These are phyloP conservation scores for Pseudognaphalium luteoalbum DNA, from an alignment of 129 eudicot species.

Conservation along the genomic window DNA sequence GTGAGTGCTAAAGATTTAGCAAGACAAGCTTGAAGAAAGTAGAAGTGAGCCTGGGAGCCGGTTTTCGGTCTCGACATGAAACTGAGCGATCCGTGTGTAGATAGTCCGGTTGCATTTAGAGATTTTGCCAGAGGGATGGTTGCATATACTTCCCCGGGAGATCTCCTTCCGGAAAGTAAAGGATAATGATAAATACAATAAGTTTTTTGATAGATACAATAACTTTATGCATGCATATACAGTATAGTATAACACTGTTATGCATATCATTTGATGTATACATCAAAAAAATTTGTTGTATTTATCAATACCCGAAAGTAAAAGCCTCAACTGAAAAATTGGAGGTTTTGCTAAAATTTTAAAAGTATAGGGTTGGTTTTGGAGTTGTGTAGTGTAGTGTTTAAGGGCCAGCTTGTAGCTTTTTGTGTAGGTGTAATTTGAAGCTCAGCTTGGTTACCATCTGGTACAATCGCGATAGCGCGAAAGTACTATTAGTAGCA, in stretches of 20 bases:
- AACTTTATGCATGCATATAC: too few species aligned
- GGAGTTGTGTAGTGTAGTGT: background rate
- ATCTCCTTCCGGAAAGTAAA: slow-evolving; percentile 18
- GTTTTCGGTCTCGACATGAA: background rate
- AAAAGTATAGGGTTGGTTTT: slow-evolving; percentile 14
- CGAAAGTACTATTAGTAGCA: background rate
- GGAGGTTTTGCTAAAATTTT: background rate
- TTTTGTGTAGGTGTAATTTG: slow-evolving; percentile 34
- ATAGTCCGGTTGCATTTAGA: background rate
- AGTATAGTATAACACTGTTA: too few species aligned
- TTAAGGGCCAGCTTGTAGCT: slow-evolving; percentile 57
- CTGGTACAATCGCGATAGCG: slow-evolving; percentile 15
- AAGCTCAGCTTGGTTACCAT: slow-evolving; percentile 52
- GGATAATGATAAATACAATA: too few species aligned
- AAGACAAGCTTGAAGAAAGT: slow-evolving; percentile 33
- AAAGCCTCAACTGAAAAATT: slow-evolving; percentile 3
- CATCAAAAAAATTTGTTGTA: too few species aligned
- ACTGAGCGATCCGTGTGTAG: background rate
- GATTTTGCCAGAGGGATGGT: slow-evolving; percentile 47
- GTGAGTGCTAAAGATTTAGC: slow-evolving; percentile 39
- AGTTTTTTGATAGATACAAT: too few species aligned
- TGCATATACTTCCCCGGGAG: slow-evolving; percentile 41
- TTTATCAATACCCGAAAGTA: too few species aligned
- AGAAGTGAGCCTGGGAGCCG: background rate
- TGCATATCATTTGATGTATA: too few species aligned